Evolutionary conservation across 2,329 filamentous ascomycete species (phyloP).

Genomic region (Hypoxylon sp.): DNA sequence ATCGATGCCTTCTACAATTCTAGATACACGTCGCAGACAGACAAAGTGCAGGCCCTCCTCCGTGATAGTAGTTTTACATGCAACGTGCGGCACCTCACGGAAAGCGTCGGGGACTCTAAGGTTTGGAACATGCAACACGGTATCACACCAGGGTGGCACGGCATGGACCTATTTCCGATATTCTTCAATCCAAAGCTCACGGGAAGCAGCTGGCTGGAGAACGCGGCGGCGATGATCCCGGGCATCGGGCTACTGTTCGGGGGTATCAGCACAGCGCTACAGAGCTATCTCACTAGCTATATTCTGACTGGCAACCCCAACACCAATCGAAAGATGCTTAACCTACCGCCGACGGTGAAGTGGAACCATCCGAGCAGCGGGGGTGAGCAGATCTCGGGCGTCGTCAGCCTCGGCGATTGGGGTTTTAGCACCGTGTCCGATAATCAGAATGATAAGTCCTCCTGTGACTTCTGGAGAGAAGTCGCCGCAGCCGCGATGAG

Average conservation of each 20-base stretch:
- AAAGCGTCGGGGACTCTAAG: constrained; percentile 16
- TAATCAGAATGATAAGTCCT: constrained; percentile 12
- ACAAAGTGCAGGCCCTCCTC: constrained; percentile 14
- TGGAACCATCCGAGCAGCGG: constrained; percentile 18
- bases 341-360: constrained; percentile 14
- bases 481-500: constrained; percentile 14
- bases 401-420: constrained; percentile 14
- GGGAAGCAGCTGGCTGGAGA: constrained; percentile 20
- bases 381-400: constrained; percentile 14
- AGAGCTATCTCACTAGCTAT: constrained; percentile 23
- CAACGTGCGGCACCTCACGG: constrained; percentile 24
- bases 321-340: constrained; percentile 18
- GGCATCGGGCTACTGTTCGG: constrained; percentile 8
- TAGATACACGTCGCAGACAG: constrained; percentile 15
- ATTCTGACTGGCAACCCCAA: constrained; percentile 21
- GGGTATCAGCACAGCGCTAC: constrained; percentile 17
- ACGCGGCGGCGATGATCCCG: constrained; percentile 11
- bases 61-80: constrained; percentile 27
- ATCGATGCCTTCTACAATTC: constrained; percentile 16
- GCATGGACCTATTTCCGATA: constrained; percentile 12
- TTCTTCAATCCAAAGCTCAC: constrained; percentile 14
- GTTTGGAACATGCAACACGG: constrained; percentile 24
- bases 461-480: constrained; percentile 16
- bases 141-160: constrained; percentile 14
- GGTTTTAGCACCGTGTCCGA: constrained; percentile 9